Evolutionary conservation across 495 filamentous ascomycete genomes (phyloP), one percentile per base, ranked within the genome.

Genomic region (Penicillium verhagenii): DNA sequence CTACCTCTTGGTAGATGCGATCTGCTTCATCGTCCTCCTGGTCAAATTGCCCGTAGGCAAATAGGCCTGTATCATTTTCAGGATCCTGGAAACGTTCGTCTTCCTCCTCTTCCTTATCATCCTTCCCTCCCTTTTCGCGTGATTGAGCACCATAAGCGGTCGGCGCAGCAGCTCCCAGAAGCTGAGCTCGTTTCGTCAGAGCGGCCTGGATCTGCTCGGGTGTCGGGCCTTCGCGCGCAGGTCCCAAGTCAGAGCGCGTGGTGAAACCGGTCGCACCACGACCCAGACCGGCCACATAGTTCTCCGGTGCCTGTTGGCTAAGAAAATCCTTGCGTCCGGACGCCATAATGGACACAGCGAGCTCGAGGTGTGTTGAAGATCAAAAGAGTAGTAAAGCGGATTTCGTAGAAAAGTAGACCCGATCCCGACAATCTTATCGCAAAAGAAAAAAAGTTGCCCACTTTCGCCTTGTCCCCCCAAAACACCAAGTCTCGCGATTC

Each of bases 141-240:
- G 64, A 50, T 6, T 80, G 75, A 6, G 80, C 84, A 5, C 89
- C 91, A 62, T 96, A 94, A 14, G 88, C 87, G 28, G 87, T 88
- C 1, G 89, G 86, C 0, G 88, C 82, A n/a, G 89, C 85, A 53
- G 82, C 83, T 26, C 94, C 95, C 2, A 97, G 82, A 61, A 86
- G 82, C 56, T 88, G 88, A 18, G 93, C 92, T 60, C 94, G 83
- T 67, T 96, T 93, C 37, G 92, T 92, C 61, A 99, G 86, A 42
- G 90, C 91, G 63, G 95, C 94, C 70, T 97, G 96, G 77, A 97
- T 97, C 70, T 96, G 92, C 60, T 99, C 94, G 66, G 97, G 94
- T 53, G 89, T 96, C 19, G 94, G 95, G 11, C 94, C 94, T 80
- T 97, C 94, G 57, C 94, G 86, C 48, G 95, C 95, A 33, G 95